phyloP scores from a whole-genome alignment of 441 rosid species.

The Croton setiger region DNA sequence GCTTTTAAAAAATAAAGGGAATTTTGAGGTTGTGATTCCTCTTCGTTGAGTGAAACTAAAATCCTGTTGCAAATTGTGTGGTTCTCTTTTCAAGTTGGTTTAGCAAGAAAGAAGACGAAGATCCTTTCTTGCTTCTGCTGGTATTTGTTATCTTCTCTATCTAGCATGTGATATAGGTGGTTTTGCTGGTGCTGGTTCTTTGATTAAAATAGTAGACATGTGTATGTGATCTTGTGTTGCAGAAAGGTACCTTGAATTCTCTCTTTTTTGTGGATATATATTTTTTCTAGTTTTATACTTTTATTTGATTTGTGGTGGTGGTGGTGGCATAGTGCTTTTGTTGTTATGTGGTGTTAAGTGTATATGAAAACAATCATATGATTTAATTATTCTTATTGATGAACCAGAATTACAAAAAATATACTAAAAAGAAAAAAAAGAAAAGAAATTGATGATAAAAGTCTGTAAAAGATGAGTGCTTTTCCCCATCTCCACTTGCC shows the following conservation, averaged over 20 bases:
- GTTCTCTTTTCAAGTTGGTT: conserved; percentile 58
- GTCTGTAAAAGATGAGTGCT: neutral
- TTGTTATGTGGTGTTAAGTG: neutral
- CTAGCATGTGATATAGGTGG: conserved; percentile 6
- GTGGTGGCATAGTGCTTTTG: neutral
- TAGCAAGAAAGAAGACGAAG: conserved; percentile 36
- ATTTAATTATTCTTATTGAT: neutral
- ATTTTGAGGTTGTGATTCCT: conserved; percentile 55
- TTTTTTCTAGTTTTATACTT: neutral
- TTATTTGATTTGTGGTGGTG: conserved; percentile 10
- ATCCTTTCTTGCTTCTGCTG: conserved; percentile 50
- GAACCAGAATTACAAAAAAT: neutral
- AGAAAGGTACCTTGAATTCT: conserved; percentile 20
- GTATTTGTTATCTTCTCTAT: conserved; percentile 28
- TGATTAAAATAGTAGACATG: conserved; percentile 15
- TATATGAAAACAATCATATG: neutral
- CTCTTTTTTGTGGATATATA: conserved; percentile 7
- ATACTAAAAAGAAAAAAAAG: too few relatives aligned
- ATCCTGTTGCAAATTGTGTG: conserved; percentile 43
- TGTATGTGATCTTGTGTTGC: conserved; percentile 13
- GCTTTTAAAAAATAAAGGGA: conserved; percentile 18
- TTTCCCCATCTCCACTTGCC: neutral
- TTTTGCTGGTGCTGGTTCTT: conserved; percentile 23
- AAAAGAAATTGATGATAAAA: neutral
- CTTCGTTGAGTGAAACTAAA: conserved; percentile 29